Base-by-base conservation (phyloP, 2,329 filamentous ascomycete species). In the Ascochyta koolunga region DNA sequence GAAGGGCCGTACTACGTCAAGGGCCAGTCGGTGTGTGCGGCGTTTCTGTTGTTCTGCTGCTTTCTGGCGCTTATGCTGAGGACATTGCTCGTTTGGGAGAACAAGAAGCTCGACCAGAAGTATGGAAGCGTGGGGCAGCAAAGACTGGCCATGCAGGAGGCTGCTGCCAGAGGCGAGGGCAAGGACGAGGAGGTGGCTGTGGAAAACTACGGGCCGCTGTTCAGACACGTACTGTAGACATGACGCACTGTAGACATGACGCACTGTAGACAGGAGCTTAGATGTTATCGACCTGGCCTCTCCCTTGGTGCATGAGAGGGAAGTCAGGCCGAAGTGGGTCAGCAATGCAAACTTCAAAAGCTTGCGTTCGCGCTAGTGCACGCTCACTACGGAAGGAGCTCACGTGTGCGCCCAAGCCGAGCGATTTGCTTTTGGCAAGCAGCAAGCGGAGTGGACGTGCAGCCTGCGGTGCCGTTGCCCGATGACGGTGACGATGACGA, bases 21-120 rank as follows among this genome's bases (percentile, higher is more conserved):
- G 36, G 74, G 73, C 3, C 67, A 70, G 59, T 62, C 65, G 0
- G 67, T 75, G 8, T 75, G 73, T 43, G 72, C 72, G 7, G 73
- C 65, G 2, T 75, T 76, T 39, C 69, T 75, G 67, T 73, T 76
- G 41, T 66, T 76, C 44, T 71, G 69, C 31, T 70, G 69, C 15
- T 9, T 74, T 1, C 46, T 76, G 4, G 65, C 64, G 18, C 40
- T 74, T 3, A 36, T 58, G 2, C 38, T 76, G 50, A 60, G 73
- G 29, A 59, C 62, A n/a, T 31, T 75, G 48, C 55, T 75, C 5
- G 64, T 57, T 9, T 71, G 71, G 68, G 73, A 75, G 62, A 76
- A 76, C 47, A 68, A 64, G 53, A 72, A 67, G 52, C 49, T 76
- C 38, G 72, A 76, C 42, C 49, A 44, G 24, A 49, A 71, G 56